Base-by-base conservation (phyloP, 768 basidiomycete species). In the Termitomyces sp. region DNA sequence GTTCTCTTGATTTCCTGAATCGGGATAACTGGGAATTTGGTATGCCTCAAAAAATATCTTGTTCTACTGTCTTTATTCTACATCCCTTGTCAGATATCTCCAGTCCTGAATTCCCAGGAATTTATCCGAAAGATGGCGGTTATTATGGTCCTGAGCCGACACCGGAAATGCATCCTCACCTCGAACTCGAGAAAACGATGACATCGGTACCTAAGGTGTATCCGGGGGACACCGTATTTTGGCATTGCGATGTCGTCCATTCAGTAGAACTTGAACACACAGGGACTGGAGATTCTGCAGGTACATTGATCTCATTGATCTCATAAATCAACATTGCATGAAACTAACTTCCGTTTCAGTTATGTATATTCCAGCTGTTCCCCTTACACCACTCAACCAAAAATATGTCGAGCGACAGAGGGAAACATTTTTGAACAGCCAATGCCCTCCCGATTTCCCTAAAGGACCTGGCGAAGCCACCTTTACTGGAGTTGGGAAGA, bases 201-300 rank as follows among this genome's bases (percentile, higher is more conserved):
- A 83, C 83, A 32, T 84, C 86, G 2, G 77, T 89, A 9, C 90
- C 90, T 1, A 82, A 79, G 63, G 90, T 92, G 5, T 76, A 79
- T 56, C 89, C 90, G 0, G 91, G 91, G 2, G 91, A 92, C 68
- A 84, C 87, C 66, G 87, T 90, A 3, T 91, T 88, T 72, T 91
- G 90, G 88, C 88, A 89, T 65, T 87, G 86, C 60, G 82, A 83
- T 68, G 78, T 80, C 32, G 71, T 82, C 7, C 82, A 83, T 65
- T 70, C 80, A 2, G 82, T 83, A 31, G 82, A 83, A 65, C 56
- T 64, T 47, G 78, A 83, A 59, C 86, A 89, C 68, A 78, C 71
- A 0, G 87, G 87, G 4, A 69, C 70, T 1, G 75, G 68, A 46
- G 85, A 86, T 65, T 88, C 86, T 31, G 82, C 84, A 59, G 83